Percentiles rank a stretch among this genome's conserved stretches.
Evolutionary conservation across 192 early-diverging fungal genomes (phyloP).

Genomic region (Entrophospora sp.): DNA sequence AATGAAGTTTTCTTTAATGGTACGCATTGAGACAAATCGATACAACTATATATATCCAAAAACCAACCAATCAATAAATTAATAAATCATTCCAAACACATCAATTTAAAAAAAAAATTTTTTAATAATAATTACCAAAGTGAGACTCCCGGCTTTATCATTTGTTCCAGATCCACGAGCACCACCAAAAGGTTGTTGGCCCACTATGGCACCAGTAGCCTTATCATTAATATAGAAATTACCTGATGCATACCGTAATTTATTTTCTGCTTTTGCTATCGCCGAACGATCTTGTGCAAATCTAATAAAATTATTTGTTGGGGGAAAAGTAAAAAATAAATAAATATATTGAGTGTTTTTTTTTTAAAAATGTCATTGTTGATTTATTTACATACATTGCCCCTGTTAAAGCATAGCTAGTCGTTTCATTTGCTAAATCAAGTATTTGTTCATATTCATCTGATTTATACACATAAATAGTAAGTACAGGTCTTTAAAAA

Average conservation of each 20-base stretch:
- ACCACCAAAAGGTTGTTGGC: conserved; percentile 98
- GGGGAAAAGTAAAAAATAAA: background rate
- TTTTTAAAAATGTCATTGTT: background rate
- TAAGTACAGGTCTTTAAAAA: conserved; percentile 71
- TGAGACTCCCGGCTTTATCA: conserved; percentile 91
- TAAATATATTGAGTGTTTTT: background rate
- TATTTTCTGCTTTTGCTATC: conserved; percentile 60
- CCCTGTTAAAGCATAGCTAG: conserved; percentile 84
- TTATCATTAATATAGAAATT: conserved; percentile 99
- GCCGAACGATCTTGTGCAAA: conserved; percentile 86
- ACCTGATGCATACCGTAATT: conserved; percentile 81
- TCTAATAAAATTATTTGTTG: conserved; percentile 10
- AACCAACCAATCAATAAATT: too few species aligned
- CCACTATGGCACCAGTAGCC: conserved; percentile 94
- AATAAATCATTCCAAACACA: too few species aligned
- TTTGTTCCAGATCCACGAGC: conserved; percentile 93
- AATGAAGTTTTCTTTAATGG: conserved; percentile 94
- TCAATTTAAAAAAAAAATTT: too few species aligned
- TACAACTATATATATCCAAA: conserved; percentile 40
- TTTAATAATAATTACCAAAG: conserved; percentile 34
- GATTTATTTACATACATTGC: conserved; percentile 41
- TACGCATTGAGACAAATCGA: conserved; percentile 86
- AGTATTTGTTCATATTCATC: conserved; percentile 67
- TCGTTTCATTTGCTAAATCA: conserved; percentile 68
- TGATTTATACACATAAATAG: conserved; percentile 78